phyloP scores from a whole-genome alignment of 2,329 filamentous ascomycete species.

The Thermothelomyces thermophilus region DNA sequence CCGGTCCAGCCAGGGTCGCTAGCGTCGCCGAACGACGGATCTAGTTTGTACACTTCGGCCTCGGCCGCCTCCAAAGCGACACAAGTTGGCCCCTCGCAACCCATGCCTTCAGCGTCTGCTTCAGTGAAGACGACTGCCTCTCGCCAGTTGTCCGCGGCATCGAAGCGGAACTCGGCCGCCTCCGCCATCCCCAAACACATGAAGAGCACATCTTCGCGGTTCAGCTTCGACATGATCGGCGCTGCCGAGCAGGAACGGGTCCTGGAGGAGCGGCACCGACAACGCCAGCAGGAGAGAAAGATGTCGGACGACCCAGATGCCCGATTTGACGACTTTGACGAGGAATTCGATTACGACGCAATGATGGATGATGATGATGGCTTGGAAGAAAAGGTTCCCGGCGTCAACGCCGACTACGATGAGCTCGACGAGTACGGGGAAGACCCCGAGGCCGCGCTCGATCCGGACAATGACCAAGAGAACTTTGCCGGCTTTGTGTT shows the following conservation, averaged over 20 bases:
- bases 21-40: conserved; percentile 36
- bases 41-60: conserved; percentile 29
- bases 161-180: conserved; percentile 36
- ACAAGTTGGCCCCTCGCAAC: conserved; percentile 10
- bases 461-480: conserved; percentile 51
- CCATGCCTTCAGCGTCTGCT: conserved; percentile 22
- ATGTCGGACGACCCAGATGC: conserved; percentile 34
- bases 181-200: conserved; percentile 55
- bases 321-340: conserved; percentile 56
- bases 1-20: conserved; percentile 24
- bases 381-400: conserved; percentile 60
- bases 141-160: conserved; percentile 45
- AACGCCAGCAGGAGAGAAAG: conserved; percentile 58
- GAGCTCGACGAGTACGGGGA: conserved; percentile 29
- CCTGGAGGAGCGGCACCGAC: conserved; percentile 65
- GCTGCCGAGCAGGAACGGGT: conserved; percentile 61
- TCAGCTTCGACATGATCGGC: conserved; percentile 75
- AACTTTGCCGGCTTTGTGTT: conserved; percentile 57
- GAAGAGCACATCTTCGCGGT: conserved; percentile 72
- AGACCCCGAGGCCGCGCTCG: conserved; percentile 30
- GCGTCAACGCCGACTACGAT: conserved; percentile 37
- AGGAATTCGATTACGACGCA: conserved; percentile 56
- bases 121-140: conserved; percentile 40
- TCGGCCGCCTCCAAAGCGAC: conserved; percentile 29
- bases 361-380: conserved; percentile 62